These are phyloP conservation scores for Epichloe gansuensis DNA, from an alignment of 2,329 filamentous ascomycete species.

Conservation along the genomic window DNA sequence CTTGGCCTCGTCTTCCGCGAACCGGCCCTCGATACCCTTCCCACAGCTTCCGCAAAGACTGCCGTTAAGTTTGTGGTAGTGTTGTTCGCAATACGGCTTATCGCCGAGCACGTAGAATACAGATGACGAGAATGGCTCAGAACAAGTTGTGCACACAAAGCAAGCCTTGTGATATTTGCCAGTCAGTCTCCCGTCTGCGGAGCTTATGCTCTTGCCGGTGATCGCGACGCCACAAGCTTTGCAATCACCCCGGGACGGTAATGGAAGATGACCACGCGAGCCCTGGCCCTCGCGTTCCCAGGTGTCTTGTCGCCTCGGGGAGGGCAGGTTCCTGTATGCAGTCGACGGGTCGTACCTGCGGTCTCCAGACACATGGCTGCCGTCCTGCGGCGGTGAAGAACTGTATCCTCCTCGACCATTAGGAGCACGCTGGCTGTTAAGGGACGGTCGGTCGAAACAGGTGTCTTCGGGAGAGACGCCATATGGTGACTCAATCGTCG, in stretches of 20 bases:
- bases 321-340: not conserved
- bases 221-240: constrained; percentile 71
- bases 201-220: constrained; percentile 83
- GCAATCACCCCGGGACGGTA: constrained; percentile 58
- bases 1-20: constrained; percentile 67
- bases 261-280: constrained; percentile 26
- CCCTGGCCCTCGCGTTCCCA: constrained; percentile 20
- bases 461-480: constrained; percentile 14
- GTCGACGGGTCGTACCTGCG: not conserved
- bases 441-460: constrained; percentile 5
- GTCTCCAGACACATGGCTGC: not conserved
- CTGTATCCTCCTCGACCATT: constrained; percentile 4
- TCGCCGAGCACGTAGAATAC: constrained; percentile 90
- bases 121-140: constrained; percentile 66
- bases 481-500: constrained; percentile 17
- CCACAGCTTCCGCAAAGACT: constrained; percentile 74
- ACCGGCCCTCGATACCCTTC: constrained; percentile 83
- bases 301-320: not conserved
- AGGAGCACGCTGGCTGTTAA: not conserved
- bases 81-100: constrained; percentile 76
- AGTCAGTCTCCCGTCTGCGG: constrained; percentile 80
- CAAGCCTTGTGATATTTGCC: constrained; percentile 92
- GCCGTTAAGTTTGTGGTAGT: constrained; percentile 86
- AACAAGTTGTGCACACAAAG: constrained; percentile 82
- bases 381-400: constrained; percentile 1